phyloP scores from a whole-genome alignment of 352 stramenopile genomes.

The Elongisporangium undulatum region DNA sequence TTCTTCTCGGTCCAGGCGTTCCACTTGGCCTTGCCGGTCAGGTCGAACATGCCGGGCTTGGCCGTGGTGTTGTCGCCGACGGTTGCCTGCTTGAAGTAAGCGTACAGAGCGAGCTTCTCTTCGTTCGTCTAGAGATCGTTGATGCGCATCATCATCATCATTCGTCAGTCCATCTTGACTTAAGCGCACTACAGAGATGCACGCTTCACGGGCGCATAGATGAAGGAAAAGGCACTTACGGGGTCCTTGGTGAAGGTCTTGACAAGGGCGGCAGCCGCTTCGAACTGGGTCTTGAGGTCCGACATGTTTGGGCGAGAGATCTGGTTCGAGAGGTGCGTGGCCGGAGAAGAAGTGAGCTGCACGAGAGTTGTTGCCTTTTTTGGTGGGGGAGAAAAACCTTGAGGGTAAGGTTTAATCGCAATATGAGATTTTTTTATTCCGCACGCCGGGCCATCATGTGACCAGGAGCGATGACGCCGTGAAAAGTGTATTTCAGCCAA shows the following conservation, averaged over 20 bases:
- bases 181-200: not conserved
- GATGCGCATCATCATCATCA: not conserved
- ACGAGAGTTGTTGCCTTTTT: not conserved
- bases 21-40: constrained; percentile 88
- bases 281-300: constrained; percentile 80
- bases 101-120: constrained; percentile 88
- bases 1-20: constrained; percentile 86
- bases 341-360: not conserved
- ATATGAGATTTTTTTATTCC: not conserved
- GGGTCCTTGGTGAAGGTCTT: constrained; percentile 82
- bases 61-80: constrained; percentile 81
- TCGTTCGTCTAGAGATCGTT: constrained; percentile 52
- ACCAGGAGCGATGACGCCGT: not conserved
- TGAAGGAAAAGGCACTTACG: constrained; percentile 14
- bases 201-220: not conserved
- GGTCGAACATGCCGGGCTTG: constrained; percentile 84
- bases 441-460: not conserved
- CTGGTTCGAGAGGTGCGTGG: not conserved
- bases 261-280: constrained; percentile 68
- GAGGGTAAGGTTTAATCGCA: not conserved
- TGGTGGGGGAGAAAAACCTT: constrained; percentile 5
- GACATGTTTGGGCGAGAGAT: constrained; percentile 40
- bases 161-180: too few species aligned
- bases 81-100: constrained; percentile 90
- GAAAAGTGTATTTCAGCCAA: not conserved